These are phyloP conservation scores for Ceratorhiza oryzae-sativae DNA, from an alignment of 1,284 basidiomycete genomes.

Conservation along the genomic window DNA sequence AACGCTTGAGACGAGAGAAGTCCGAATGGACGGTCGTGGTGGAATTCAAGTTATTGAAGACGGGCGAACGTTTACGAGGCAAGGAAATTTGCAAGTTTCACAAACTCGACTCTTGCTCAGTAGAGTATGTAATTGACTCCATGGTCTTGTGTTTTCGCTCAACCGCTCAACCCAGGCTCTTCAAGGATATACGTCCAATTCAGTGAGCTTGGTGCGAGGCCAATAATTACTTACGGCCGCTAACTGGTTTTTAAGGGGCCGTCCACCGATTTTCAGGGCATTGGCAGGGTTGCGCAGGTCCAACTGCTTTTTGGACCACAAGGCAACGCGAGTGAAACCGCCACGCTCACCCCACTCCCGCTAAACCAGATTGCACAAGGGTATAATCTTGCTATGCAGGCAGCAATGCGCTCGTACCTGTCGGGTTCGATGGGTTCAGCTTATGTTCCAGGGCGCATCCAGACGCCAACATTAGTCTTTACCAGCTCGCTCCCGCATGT, in stretches of 20 bases:
- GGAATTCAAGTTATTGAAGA: conserved; percentile 22
- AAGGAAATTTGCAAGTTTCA: conserved; percentile 12
- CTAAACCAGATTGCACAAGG: conserved; percentile 9
- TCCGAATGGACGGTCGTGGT: conserved; percentile 24
- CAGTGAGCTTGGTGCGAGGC: neutral
- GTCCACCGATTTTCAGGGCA: neutral
- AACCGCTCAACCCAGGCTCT: neutral
- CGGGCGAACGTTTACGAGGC: neutral
- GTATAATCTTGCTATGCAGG: conserved; percentile 30
- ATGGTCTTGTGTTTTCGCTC: neutral
- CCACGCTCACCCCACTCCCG: neutral
- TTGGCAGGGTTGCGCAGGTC: conserved; percentile 17
- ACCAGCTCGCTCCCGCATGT: conserved; percentile 33
- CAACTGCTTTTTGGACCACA: conserved; percentile 12
- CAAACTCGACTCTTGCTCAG: conserved; percentile 10
- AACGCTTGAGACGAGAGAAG: conserved; percentile 24
- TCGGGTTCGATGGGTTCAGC: conserved; percentile 14
- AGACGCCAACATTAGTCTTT: conserved; percentile 16
- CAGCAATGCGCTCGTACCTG: conserved; percentile 29
- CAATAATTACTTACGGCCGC: neutral
- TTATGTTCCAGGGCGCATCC: conserved; percentile 28
- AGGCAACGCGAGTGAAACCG: conserved; percentile 6
- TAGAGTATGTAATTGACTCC: conserved; percentile 4
- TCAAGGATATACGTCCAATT: neutral
- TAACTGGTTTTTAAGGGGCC: neutral